phyloP scores from a whole-genome alignment of 148 eudicot genomes.

The Chenopodium formosanum region DNA sequence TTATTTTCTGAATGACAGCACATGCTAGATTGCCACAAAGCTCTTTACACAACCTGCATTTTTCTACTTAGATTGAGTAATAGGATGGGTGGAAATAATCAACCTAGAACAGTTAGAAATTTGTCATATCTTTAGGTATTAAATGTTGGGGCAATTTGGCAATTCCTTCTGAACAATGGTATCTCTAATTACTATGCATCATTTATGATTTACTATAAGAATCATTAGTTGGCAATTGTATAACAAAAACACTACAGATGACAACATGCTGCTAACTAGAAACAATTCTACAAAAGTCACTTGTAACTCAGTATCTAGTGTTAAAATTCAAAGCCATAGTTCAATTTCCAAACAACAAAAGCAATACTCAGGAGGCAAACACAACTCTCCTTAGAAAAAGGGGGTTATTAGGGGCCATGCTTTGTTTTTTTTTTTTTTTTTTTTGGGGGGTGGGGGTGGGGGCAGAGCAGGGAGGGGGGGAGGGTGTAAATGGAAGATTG shows the following conservation, averaged over 20 bases:
- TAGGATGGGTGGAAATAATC: neutral
- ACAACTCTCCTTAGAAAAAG: neutral
- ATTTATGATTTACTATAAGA: too few relatives aligned
- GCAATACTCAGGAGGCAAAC: neutral
- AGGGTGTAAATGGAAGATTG: neutral
- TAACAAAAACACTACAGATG: too few relatives aligned
- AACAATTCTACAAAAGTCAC: neutral
- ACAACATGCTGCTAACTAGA: too few relatives aligned
- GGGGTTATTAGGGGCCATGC: neutral
- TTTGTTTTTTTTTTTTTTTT: too few relatives aligned
- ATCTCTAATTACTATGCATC: neutral
- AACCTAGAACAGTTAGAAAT: neutral
- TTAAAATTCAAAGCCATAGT: neutral
- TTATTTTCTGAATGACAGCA: neutral
- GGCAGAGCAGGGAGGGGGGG: too few relatives aligned
- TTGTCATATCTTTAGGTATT: neutral
- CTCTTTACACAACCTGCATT: neutral
- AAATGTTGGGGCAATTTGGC: neutral
- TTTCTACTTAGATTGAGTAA: neutral
- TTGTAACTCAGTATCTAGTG: neutral
- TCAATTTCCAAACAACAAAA: neutral
- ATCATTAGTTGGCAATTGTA: neutral
- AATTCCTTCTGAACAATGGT: neutral
- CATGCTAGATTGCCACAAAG: neutral
- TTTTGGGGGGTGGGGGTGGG: too few relatives aligned